Evolutionary conservation across 225 moss, liverwort and hornwort species (phyloP), one percentile per base, ranked within the genome.

Genomic region (Marchantia polymorpha): DNA sequence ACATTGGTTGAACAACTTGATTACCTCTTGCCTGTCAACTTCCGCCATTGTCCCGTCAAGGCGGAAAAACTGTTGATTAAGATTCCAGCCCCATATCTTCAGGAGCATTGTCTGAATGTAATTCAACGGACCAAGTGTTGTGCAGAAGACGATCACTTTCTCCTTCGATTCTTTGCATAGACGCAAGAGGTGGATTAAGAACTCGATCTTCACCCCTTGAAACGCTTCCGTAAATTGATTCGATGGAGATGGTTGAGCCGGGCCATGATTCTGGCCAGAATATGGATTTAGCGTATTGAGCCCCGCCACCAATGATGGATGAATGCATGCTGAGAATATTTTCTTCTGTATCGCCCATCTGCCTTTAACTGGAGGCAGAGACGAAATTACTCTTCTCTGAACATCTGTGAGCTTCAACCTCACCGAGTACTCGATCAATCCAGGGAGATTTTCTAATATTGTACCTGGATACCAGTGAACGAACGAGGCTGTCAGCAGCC

Each of bases 391-490:
- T 0, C 52, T 48, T 53, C 23, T 19, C 60, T 86, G 86, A 4
- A 15, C 30, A 8, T 27, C 29, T 0, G 83, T 86, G 27, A 86
- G 73, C 26, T 81, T 75, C 80, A 86, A 47, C 50, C 70, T 64
- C 0, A 86, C 49, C 3, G 81, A 81, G 56, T 83, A 86, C 27
- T 96, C 95, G 0, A 80, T 79, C 68, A 96, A 90, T 8, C 95
- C 95, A 12, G 93, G 93, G 12, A 96, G 87, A 0, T 71, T 59
- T 61, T 89, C 65, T 77, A 93, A 72, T 47, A 96, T 83, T 52
- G 91, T 89, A 25, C 95, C 95, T 49, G 91, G 89, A 72, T 93
- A 92, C 90, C 92, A 93, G 17, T 91, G 87, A 6, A 96, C 93
- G 48, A 96, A 96, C 1, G 91, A 89, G 54, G 83, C 75, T 0